phyloP scores from a whole-genome alignment of 352 stramenopile species.

The Elongisporangium senticosum region DNA sequence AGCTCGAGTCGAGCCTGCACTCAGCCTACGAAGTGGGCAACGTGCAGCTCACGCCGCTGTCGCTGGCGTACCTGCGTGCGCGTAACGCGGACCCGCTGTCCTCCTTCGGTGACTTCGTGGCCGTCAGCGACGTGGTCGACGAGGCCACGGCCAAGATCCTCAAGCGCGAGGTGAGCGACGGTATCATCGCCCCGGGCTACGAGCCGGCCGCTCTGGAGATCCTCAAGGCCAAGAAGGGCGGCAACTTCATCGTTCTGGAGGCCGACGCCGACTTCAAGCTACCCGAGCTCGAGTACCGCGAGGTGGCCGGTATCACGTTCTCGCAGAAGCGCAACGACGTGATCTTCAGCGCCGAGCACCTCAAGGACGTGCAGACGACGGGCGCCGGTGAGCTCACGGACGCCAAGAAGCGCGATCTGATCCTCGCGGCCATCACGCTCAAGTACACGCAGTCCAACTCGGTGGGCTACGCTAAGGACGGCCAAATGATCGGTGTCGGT shows the following conservation, averaged over 20 bases:
- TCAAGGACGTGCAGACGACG: constrained; percentile 91
- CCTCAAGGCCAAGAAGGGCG: constrained; percentile 98
- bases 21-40: constrained; percentile 94
- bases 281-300: constrained; percentile 94
- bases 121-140: constrained; percentile 97
- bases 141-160: constrained; percentile 97
- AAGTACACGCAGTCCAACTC: constrained; percentile 99
- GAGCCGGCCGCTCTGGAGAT: constrained; percentile 97
- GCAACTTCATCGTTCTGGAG: constrained; percentile 98
- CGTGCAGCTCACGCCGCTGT: constrained; percentile 90
- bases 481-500: constrained; percentile 99
- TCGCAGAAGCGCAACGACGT: constrained; percentile 98
- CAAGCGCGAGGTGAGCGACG: constrained; percentile 98
- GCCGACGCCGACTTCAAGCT: constrained; percentile 91
- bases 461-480: constrained; percentile 98
- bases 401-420: constrained; percentile 94
- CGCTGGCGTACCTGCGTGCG: constrained; percentile 97
- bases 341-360: constrained; percentile 91
- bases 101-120: constrained; percentile 99
- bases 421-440: constrained; percentile 98
- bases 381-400: constrained; percentile 81
- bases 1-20: constrained; percentile 91
- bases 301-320: constrained; percentile 98
- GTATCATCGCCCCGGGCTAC: constrained; percentile 98
- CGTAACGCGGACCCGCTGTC: constrained; percentile 99